Evolutionary conservation across 1,139 yeast species (phyloP).

Genomic region (Pichia norvegensis): DNA sequence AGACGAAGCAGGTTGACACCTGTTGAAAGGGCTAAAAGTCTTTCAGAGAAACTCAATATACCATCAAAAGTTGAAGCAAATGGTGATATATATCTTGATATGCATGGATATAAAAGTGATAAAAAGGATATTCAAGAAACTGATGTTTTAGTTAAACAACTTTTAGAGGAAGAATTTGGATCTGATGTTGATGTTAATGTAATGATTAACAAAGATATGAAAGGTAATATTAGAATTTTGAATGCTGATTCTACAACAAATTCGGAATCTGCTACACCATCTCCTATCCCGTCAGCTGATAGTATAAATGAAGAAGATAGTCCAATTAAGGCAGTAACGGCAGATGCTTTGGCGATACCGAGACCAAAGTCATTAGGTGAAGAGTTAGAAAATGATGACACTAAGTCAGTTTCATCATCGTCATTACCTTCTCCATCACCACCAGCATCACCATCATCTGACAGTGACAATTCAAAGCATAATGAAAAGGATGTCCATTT

Average conservation of each 20-base stretch:
- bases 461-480: neutral
- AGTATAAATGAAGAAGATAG: neutral
- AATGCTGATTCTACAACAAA: slow-evolving; percentile 13
- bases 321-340: neutral
- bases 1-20: slow-evolving; percentile 25
- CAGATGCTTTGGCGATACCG: neutral
- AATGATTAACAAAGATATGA: slow-evolving; percentile 52
- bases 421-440: neutral
- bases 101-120: slow-evolving; percentile 93
- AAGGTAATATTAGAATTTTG: slow-evolving; percentile 63
- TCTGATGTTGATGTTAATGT: slow-evolving; percentile 41
- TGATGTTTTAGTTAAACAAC: slow-evolving; percentile 61
- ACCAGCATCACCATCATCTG: slow-evolving; percentile 3
- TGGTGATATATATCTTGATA: slow-evolving; percentile 86
- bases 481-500: slow-evolving; percentile 37
- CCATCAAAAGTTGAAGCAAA: slow-evolving; percentile 84
- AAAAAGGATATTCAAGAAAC: slow-evolving; percentile 63
- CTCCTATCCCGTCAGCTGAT: neutral
- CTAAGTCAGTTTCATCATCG: neutral
- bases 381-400: neutral
- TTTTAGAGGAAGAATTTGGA: slow-evolving; percentile 65
- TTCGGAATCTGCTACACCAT: slow-evolving; percentile 2
- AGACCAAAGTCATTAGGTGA: neutral
- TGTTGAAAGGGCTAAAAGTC: slow-evolving; percentile 56
- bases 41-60: slow-evolving; percentile 67